Base-by-base conservation (phyloP, 352 stramenopile genomes). In the Detonula confervacea region DNA sequence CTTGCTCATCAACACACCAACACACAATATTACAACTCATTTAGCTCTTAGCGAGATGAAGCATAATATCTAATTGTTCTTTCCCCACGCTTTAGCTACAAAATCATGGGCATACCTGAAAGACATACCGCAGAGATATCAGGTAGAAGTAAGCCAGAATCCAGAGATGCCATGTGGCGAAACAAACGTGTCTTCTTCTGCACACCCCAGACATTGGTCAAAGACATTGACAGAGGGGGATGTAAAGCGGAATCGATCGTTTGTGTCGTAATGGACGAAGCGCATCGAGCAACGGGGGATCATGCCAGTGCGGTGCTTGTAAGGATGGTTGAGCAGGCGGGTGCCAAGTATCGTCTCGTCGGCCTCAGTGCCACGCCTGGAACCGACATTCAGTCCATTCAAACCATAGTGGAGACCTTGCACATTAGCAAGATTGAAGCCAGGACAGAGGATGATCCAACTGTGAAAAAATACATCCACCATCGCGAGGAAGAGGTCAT, bases 201-300 rank as follows among this genome's bases (percentile, higher is more conserved):
- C 77, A 99, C 98, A 22, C 97, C 98, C 2, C 97, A 99, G 86
- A 98, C 96, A 39, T 88, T 99, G 52, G 88, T 97, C 66, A 99
- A 98, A 67, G 97, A 99, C 81, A 84, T 99, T 37, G 83, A 96
- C 37, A 82, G 90, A 20, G 88, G 90, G 3, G 52, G 68, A 16
- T 83, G 77, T 29, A 68, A 88, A 57, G 47, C 80, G 0, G 49
- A 94, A 54, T 84, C 89, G 6, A 94, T 99, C 68, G 96, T 98
- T 14, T 99, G 97, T 70, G 80, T 99, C 35, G 97, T 99, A 0
- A 79, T 99, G 42, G 97, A 99, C 77, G 97, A 99, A 89, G 97
- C 97, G 0, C 98, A 99, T 86, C 94, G 96, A 9, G 96, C 97
- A 0, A 98, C 93, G 0, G 97, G 97, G 24, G 97, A 98, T 57